These are phyloP conservation scores for Globisporangium paroecandrum DNA, from an alignment of 352 stramenopile genomes.

Conservation along the genomic window DNA sequence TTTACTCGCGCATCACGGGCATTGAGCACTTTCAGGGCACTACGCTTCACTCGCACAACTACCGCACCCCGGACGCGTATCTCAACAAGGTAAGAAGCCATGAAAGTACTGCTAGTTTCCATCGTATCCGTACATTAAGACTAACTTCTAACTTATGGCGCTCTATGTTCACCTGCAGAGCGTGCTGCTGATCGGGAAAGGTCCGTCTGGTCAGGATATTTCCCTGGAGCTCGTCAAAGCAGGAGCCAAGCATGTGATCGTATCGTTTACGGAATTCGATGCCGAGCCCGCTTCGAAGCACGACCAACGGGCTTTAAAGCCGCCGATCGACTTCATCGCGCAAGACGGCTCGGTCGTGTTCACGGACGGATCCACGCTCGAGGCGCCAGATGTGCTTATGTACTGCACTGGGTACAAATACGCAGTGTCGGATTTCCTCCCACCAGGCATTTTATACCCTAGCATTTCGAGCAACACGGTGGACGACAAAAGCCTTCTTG, in stretches of 20 bases:
- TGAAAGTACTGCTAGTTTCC: background rate
- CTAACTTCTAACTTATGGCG: background rate
- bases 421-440: slow-evolving; percentile 47
- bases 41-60: slow-evolving; percentile 52
- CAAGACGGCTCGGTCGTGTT: slow-evolving; percentile 52
- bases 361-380: slow-evolving; percentile 46
- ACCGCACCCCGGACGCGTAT: slow-evolving; percentile 44
- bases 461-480: slow-evolving; percentile 5
- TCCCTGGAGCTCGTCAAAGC: slow-evolving; percentile 57
- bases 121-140: background rate
- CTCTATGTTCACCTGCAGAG: slow-evolving; percentile 20
- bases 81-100: slow-evolving; percentile 32
- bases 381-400: slow-evolving; percentile 68
- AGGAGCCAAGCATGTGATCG: slow-evolving; percentile 47
- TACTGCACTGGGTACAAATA: slow-evolving; percentile 79
- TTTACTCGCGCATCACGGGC: slow-evolving; percentile 41
- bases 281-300: slow-evolving; percentile 18
- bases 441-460: slow-evolving; percentile 46
- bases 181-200: slow-evolving; percentile 63
- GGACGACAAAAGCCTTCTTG: slow-evolving; percentile 23
- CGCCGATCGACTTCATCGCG: slow-evolving; percentile 47
- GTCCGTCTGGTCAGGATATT: slow-evolving; percentile 76
- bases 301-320: slow-evolving; percentile 53
- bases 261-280: slow-evolving; percentile 51
- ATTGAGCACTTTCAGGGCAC: slow-evolving; percentile 45